phyloP scores from a whole-genome alignment of 1,139 yeast genomes.

The Zhuliangozyma blackwelliae region DNA sequence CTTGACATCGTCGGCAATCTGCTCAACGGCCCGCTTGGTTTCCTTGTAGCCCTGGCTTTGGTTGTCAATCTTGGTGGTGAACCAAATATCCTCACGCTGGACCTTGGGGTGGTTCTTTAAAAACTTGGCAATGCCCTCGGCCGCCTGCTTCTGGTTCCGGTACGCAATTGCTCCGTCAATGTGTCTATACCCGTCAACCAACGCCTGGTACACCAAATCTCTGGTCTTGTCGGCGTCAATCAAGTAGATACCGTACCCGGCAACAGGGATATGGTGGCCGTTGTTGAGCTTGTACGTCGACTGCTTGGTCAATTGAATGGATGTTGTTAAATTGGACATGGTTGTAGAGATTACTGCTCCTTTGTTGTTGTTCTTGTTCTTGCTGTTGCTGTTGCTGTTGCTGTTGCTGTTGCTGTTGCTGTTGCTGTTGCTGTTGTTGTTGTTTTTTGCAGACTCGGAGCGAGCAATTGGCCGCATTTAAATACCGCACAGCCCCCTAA shows the following conservation, averaged over 20 bases:
- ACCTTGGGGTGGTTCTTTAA: slow-evolving; percentile 33
- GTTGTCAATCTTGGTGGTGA: slow-evolving; percentile 60
- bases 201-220: slow-evolving; percentile 34
- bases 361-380: too few relatives aligned
- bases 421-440: too few relatives aligned
- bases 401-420: too few relatives aligned
- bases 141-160: slow-evolving; percentile 48
- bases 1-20: slow-evolving; percentile 28
- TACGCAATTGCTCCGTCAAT: slow-evolving; percentile 43
- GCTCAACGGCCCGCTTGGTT: slow-evolving; percentile 51
- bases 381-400: too few relatives aligned
- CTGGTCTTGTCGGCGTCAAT: slow-evolving; percentile 21
- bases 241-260: slow-evolving; percentile 36
- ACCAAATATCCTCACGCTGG: slow-evolving; percentile 30
- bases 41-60: slow-evolving; percentile 55
- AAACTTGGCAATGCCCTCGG: slow-evolving; percentile 35
- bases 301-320: slow-evolving; percentile 27
- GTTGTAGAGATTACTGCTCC: too few relatives aligned
- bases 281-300: slow-evolving; percentile 32
- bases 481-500: too few relatives aligned
- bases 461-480: too few relatives aligned
- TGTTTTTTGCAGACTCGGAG: too few relatives aligned
- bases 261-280: slow-evolving; percentile 36
- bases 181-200: slow-evolving; percentile 66
- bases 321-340: slow-evolving; percentile 10